These are phyloP conservation scores for Eucalyptus lansdowneana DNA, from an alignment of 345 rosid genomes.

Conservation along the genomic window DNA sequence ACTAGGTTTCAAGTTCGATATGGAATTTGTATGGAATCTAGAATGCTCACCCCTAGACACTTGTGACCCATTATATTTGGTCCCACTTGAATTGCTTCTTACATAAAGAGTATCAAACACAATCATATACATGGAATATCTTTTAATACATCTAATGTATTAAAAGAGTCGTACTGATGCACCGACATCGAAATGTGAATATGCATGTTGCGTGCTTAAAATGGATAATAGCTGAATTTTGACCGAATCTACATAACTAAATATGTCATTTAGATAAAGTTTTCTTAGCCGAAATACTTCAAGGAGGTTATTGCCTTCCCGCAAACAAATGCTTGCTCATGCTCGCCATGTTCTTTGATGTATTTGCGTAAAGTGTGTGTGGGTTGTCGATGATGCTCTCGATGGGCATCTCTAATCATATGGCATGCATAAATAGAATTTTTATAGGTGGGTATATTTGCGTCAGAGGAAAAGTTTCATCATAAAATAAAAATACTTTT, in stretches of 20 bases:
- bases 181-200: background rate
- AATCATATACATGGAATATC: background rate
- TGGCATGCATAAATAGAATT: background rate
- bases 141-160: background rate
- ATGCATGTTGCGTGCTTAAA: too few species aligned
- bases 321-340: background rate
- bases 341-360: background rate
- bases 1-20: too few species aligned
- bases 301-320: background rate
- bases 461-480: background rate
- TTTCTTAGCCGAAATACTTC: background rate
- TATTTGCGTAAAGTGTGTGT: background rate
- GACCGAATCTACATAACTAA: background rate
- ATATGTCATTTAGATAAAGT: background rate
- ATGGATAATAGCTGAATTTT: background rate
- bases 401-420: background rate
- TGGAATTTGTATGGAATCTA: too few species aligned
- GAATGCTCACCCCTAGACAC: too few species aligned
- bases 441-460: background rate
- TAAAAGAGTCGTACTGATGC: background rate
- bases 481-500: background rate
- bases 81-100: too few species aligned
- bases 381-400: background rate
- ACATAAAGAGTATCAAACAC: background rate
- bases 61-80: background rate